phyloP scores from a whole-genome alignment of 2,329 filamentous ascomycete species.

The Cercospora sojina region DNA sequence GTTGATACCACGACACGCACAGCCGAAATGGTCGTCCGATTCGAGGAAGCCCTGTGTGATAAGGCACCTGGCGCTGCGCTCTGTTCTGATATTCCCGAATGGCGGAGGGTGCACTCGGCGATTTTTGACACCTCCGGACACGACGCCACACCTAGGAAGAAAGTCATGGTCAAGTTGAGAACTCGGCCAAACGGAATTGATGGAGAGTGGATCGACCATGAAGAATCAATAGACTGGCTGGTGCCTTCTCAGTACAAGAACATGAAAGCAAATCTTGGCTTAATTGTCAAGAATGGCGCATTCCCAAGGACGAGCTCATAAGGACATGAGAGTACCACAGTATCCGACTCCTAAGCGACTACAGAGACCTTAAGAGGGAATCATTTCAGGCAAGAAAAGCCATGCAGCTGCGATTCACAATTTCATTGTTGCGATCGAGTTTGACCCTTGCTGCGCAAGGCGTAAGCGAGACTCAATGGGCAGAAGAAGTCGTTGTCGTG shows the following conservation, averaged over 20 bases:
- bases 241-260: constrained; percentile 17
- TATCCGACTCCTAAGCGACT: not conserved
- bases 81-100: constrained; percentile 36
- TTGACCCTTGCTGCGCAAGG: too few relatives aligned
- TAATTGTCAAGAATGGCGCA: constrained; percentile 4
- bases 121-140: constrained; percentile 31
- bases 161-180: constrained; percentile 26
- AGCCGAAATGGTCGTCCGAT: constrained; percentile 27
- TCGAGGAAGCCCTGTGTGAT: constrained; percentile 31
- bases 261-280: constrained; percentile 5
- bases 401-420: not conserved
- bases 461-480: too few relatives aligned
- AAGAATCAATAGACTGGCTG: constrained; percentile 29
- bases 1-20: constrained; percentile 31
- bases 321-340: not conserved
- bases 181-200: constrained; percentile 35
- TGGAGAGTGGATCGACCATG: constrained; percentile 33
- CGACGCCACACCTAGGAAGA: constrained; percentile 15
- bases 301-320: constrained; percentile 1
- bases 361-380: not conserved
- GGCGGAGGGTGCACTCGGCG: constrained; percentile 31
- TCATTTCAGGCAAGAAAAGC: not conserved
- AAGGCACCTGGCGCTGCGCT: constrained; percentile 15
- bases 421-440: too few relatives aligned
- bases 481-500: too few relatives aligned